Evolutionary conservation across 2,329 filamentous ascomycete species (phyloP), one percentile per base, ranked within the genome.

Genomic region (Trichoderma gracile): DNA sequence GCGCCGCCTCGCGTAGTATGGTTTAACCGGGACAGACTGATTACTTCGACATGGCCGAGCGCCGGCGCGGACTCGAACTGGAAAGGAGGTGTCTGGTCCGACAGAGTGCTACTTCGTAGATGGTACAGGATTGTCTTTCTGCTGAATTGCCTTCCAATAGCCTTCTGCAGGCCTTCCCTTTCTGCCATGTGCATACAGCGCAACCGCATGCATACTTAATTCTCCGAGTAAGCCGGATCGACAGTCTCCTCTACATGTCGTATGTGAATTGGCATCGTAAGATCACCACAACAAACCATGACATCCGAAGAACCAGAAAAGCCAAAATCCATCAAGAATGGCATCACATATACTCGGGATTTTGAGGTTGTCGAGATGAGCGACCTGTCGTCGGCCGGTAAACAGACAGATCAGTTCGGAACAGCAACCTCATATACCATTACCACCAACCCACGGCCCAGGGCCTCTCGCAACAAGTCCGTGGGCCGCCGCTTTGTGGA

Each of bases 281-380:
- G 14, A 30, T 43, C 27, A n/a, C 30, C 15, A 9, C 15, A 55
- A 25, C 38, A 43, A n/a, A 58, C 7, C 8, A 58, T 58, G 55
- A 43, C 55, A 14, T 58, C 30, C 15, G 30, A 58, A 19, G 55
- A 49, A 14, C 55, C 55, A 15, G 55, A 58, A 30, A 58, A 49
- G 43, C 55, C 55, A 38, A 58, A 58, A 33, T 58, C 55, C 55
- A 33, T 40, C 43, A 58, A 58, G 33, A 58, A 58, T 58, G 55
- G 55, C 17, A 58, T 58, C 43, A 58, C 55, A 49, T 58, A 58
- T 17, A 58, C 55, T 15, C 45, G 55, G 9, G 43, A 58, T n/a
- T 58, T 58, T 12, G 55, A 58, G 21, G 43, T 58, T 14, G 27
- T 58, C 27, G 55, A 58, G 23, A 58, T 58, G 55, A 58, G 55